These are phyloP conservation scores for Bipolaris bicolor DNA, from an alignment of 2,329 filamentous ascomycete species.

Conservation along the genomic window DNA sequence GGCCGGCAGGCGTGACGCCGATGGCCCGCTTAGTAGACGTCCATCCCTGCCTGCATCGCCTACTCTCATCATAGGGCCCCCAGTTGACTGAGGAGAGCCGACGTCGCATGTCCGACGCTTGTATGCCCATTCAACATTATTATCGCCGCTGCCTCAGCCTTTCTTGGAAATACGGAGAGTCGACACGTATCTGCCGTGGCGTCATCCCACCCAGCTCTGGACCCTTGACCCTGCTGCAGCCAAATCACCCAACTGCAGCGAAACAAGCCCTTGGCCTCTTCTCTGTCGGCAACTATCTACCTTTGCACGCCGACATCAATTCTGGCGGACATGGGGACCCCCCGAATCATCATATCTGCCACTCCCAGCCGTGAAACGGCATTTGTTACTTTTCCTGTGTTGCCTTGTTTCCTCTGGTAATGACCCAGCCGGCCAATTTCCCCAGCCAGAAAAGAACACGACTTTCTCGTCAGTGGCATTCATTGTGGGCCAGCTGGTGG, in stretches of 20 bases:
- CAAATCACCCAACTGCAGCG: not conserved
- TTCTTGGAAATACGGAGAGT: conserved; percentile 2
- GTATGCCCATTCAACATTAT: conserved; percentile 3
- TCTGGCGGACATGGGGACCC: not conserved
- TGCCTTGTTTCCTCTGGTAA: conserved; percentile 1
- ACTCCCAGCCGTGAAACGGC: conserved; percentile 7
- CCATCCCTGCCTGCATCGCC: conserved; percentile 5
- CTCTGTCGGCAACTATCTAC: conserved; percentile 15
- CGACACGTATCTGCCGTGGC: conserved; percentile 10
- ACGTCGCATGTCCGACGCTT: conserved; percentile 24
- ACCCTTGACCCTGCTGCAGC: conserved; percentile 10
- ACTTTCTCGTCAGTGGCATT: not conserved
- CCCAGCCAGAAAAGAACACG: not conserved
- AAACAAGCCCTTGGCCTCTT: not conserved
- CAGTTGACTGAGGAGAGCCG: conserved; percentile 35
- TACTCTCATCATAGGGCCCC: conserved; percentile 8
- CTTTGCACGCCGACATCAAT: conserved; percentile 20
- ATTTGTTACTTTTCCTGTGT: not conserved
- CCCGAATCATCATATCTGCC: not conserved
- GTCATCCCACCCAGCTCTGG: conserved; percentile 12
- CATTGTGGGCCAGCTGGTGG: not conserved
- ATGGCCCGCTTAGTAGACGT: conserved; percentile 7
- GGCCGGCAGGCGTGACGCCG: conserved; percentile 4
- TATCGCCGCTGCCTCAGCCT: conserved; percentile 7
- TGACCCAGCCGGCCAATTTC: not conserved